Evolutionary conservation across 148 eudicot species (phyloP).

Genomic region (Hydrangea macrophylla): DNA sequence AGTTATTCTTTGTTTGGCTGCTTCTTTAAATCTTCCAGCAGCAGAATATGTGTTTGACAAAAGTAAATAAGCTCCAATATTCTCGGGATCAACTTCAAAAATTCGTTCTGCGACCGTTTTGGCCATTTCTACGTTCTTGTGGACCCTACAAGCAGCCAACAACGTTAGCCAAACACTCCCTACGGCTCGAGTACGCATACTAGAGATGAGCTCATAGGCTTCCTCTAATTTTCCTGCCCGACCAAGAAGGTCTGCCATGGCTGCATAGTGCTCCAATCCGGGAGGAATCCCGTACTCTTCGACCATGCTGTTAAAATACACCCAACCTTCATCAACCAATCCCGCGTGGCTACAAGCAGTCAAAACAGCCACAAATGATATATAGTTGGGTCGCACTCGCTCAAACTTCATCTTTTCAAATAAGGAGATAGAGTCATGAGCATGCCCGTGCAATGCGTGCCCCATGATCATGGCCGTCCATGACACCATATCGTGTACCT

Average conservation of each 20-base stretch:
- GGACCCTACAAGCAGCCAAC: conserved; percentile 66
- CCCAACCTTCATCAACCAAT: conserved; percentile 53
- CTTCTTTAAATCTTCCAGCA: conserved; percentile 66
- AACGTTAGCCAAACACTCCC: conserved; percentile 56
- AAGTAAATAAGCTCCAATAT: conserved; percentile 50
- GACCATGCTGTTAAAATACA: conserved; percentile 47
- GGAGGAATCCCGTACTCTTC: conserved; percentile 48
- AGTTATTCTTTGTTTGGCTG: conserved; percentile 41
- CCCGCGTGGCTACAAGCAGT: conserved; percentile 84
- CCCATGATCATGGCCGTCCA: conserved; percentile 95
- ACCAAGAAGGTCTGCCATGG: conserved; percentile 69
- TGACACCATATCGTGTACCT: conserved; percentile 57
- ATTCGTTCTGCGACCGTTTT: conserved; percentile 56
- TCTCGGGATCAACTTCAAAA: conserved; percentile 39
- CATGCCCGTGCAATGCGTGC: conserved; percentile 63
- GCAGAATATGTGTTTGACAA: conserved; percentile 61
- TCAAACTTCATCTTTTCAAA: conserved; percentile 52
- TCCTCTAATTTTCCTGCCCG: conserved; percentile 78
- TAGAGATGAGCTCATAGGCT: conserved; percentile 55
- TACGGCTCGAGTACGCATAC: conserved; percentile 32
- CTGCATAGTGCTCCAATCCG: conserved; percentile 65
- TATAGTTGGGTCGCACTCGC: conserved; percentile 57
- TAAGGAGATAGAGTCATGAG: conserved; percentile 53
- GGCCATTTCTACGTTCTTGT: conserved; percentile 72
- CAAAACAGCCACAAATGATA: conserved; percentile 60